Base-by-base conservation (phyloP, 495 filamentous ascomycete genomes). In the Podospora australis region DNA sequence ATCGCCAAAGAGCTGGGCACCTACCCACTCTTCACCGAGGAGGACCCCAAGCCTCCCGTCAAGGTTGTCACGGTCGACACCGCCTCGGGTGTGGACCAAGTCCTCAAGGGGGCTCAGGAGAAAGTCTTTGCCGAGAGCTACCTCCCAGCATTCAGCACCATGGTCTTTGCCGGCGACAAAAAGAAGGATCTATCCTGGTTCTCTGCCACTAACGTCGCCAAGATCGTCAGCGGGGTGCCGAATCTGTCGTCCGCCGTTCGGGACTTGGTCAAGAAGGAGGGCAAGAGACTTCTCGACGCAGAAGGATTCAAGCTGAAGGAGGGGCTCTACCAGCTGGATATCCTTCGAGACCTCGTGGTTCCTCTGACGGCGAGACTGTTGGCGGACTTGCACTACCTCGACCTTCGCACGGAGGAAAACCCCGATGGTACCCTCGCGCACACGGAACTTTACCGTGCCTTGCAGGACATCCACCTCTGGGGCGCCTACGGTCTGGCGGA, bases 261-360 rank as follows among this genome's bases (percentile, higher is more conserved):
- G 23, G 7, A 6, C 26, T 16, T 36, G 4, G 34, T 36, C 17
- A 10, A 36, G n/a, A 4, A 5, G 4, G 34, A 36, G n/a, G 88
- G 84, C 6, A 49, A 71, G 11, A 68, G 79, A 36, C 66, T 89
- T 17, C 71, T 90, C 55, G 66, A 74, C 3, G 73, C 80, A 46
- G 79, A 84, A 51, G 72, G 73, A 9, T 81, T 78, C 63, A 50
- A 44, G 11, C 48, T 70, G 9, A 53, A 61, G 23, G 74, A 79
- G 38, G 64, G 77, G 1, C 71, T 75, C 26, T 77, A 83, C 59
- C 81, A 86, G 65, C 71, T 90, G 30, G 86, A 90, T 52, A 75
- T 87, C 40, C 79, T 84, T 21, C 76, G 82, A 38, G 85, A 88
- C 58, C 71, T 88, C 39, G 82, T 81, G 39, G 87, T 67, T 40